A percentile compares a stretch with the other conserved stretches of the same genome.
Conservation (phyloP, 2,329 filamentous ascomycete species). For the Aspergillus udagawae region DNA sequence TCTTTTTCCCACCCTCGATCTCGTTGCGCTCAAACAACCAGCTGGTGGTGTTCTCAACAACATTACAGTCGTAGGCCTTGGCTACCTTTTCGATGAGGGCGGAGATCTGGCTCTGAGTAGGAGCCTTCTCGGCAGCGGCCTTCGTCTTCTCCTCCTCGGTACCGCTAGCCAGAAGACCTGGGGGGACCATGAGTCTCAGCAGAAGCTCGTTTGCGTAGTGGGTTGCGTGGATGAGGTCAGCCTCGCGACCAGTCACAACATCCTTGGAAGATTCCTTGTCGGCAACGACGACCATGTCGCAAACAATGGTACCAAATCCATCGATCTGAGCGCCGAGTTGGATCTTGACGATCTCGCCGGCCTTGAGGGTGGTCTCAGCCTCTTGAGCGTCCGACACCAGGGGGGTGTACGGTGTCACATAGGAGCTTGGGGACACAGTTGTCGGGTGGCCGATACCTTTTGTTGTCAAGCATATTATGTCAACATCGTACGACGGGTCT, state of each 20-base stretch:
- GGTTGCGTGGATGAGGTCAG: constrained; percentile 84
- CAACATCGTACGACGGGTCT: constrained; percentile 9
- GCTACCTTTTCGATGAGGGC: constrained; percentile 84
- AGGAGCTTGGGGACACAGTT: constrained; percentile 88
- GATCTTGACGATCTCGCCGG: constrained; percentile 89
- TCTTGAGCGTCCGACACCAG: constrained; percentile 82
- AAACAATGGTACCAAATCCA: constrained; percentile 93
- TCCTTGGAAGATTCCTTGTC: constrained; percentile 58
- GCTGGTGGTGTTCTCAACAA: constrained; percentile 96
- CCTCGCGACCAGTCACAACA: constrained; percentile 69
- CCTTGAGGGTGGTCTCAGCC: constrained; percentile 73
- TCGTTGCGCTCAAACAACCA: constrained; percentile 97
- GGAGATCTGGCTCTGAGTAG: constrained; percentile 82
- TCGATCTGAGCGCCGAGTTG: constrained; percentile 99
- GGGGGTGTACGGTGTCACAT: constrained; percentile 95
- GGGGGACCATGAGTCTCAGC: constrained; percentile 82
- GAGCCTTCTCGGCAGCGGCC: constrained; percentile 75
- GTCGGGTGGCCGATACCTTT: constrained; percentile 87
- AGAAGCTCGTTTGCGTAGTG: constrained; percentile 96
- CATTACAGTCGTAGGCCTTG: constrained; percentile 83
- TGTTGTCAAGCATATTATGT: constrained; percentile 14
- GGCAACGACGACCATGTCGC: constrained; percentile 79
- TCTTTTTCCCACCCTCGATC: constrained; percentile 97
- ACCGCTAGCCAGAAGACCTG: constrained; percentile 76
- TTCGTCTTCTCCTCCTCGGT: constrained; percentile 95